Evolutionary conservation across 345 rosid genomes (phyloP).

Genomic region (Dipteronia dyeriana): DNA sequence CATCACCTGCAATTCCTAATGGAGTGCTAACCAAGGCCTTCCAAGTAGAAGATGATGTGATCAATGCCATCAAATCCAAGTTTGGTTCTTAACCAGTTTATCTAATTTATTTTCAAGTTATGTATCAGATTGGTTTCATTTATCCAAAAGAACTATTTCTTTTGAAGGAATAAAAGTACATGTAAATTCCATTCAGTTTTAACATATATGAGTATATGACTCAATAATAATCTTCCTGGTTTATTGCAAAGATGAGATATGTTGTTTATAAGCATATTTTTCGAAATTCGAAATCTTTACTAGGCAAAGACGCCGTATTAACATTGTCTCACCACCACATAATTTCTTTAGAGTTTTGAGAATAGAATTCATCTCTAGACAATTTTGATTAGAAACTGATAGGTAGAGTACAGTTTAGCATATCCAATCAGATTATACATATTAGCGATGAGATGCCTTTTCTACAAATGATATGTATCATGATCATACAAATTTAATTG

Average conservation of each 20-base stretch:
- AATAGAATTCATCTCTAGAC: constrained; percentile 14
- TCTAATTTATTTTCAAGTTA: too few species aligned
- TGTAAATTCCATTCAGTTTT: neutral
- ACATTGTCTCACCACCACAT: neutral
- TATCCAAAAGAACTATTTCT: neutral
- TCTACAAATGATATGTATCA: constrained; percentile 29
- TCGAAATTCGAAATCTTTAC: neutral
- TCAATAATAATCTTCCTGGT: neutral
- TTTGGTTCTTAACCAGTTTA: constrained; percentile 27
- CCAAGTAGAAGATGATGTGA: constrained; percentile 42
- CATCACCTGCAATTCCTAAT: constrained; percentile 58
- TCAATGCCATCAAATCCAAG: constrained; percentile 52
- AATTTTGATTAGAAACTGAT: constrained; percentile 2
- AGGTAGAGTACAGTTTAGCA: neutral
- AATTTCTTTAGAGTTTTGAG: neutral
- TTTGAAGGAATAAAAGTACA: neutral
- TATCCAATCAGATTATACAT: constrained; percentile 18
- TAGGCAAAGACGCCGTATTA: too few species aligned
- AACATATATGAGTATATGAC: neutral
- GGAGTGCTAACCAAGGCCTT: constrained; percentile 58
- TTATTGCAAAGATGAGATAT: neutral
- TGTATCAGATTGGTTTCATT: neutral
- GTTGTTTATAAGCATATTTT: neutral
- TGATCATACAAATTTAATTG: constrained; percentile 23
- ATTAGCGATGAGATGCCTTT: constrained; percentile 21